phyloP scores from a whole-genome alignment of 257 asterid species.

The Coffea eugenioides region DNA sequence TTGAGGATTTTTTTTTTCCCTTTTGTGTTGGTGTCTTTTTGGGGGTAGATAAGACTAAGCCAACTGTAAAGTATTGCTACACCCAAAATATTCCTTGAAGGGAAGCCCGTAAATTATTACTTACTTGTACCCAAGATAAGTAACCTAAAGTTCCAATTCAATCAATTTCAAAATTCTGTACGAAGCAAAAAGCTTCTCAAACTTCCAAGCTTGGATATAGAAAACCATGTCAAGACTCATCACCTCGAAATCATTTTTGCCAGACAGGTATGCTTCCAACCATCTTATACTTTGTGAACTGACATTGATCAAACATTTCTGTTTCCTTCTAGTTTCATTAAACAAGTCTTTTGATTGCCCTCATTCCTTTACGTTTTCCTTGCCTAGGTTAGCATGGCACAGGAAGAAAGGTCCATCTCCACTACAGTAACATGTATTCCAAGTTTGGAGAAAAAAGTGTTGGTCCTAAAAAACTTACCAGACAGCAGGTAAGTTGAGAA shows the following conservation, averaged over 20 bases:
- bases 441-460: background rate
- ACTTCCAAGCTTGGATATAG: background rate
- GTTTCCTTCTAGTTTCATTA: background rate
- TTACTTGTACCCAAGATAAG: background rate
- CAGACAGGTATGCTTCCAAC: background rate
- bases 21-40: background rate
- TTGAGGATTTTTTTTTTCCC: background rate
- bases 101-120: background rate
- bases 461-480: background rate
- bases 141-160: background rate
- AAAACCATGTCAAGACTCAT: background rate
- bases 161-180: background rate
- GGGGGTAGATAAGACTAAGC: background rate
- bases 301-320: background rate
- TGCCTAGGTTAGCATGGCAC: background rate
- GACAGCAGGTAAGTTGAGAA: background rate
- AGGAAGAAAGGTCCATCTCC: background rate
- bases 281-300: background rate
- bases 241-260: background rate
- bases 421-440: background rate
- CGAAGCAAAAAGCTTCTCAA: background rate
- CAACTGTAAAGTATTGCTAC: background rate
- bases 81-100: background rate
- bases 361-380: background rate
- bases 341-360: background rate